Base-by-base conservation (phyloP, 441 rosid genomes). In the Bruguiera hainesii region DNA sequence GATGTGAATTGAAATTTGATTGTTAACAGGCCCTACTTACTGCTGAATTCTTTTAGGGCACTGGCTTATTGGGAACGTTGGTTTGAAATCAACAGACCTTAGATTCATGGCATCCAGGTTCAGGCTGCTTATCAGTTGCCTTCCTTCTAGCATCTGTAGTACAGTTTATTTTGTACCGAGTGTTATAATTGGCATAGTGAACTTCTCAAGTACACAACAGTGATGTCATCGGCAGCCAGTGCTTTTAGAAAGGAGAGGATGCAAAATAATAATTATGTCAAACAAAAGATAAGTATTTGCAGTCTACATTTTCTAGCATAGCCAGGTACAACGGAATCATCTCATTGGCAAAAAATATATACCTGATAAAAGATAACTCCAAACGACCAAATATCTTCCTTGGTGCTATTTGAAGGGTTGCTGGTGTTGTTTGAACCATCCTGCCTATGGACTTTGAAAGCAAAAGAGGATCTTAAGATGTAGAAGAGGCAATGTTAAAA, bases 71-170 rank as follows among this genome's bases (percentile, higher is more conserved):
- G 42, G 81, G 61, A 84, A 79, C 73, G 72, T 81, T 0, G 72
- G 79, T 62, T 71, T 70, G n/a, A 76, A 82, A 73, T 73, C 72
- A 28, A 69, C 70, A 13, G 74, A 69, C 49, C 65, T 69, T 30
- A 29, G 52, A 73, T 73, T 69, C 37, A 60, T 57, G 37, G 23
- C 53, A 52, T 74, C 81, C 18, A 50, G 66, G 49, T 66, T 73
- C 49, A 49, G 61, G 64, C 59, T 50, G 21, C 55, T 61, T n/a
- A 31, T 68, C n/a, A 3, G 60, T 3, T 72, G 56, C 55, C 28
- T 79, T 65, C 89, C 87, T 79, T 84, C 86, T 11, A 84, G 63
- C 91, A 87, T 87, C 91, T 84, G 76, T 7, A 29, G 25, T 33
- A 50, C 62, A 68, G 20, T 56, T 20, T 55, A 23, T 42, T 42